Evolutionary conservation across 192 early-diverging fungal genomes (phyloP), one percentile per base, ranked within the genome.

Genomic region (Coemansia sp.): DNA sequence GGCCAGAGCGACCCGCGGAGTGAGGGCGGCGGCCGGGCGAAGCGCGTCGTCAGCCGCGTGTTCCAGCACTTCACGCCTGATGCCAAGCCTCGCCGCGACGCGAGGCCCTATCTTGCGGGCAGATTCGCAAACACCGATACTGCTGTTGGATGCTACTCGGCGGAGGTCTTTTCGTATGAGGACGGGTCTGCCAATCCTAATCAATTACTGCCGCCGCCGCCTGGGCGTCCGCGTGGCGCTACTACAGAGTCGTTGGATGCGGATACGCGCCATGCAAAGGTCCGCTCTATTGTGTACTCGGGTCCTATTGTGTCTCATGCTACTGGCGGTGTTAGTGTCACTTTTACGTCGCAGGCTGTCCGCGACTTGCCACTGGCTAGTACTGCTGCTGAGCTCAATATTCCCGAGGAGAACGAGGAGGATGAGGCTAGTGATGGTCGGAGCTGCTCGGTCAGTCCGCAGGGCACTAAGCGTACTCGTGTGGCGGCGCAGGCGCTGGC

Each of bases 291-390:
- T 4, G 77, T 84, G 8, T 84, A 84, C 46, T 78, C 76, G 29
- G 81, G 81, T 0, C 76, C 76, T 1, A 76, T 84, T 46, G 74
- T 84, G 2, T 59, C 73, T 7, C 76, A 79, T 42, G 47, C 73
- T 10, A 75, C 81, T 0, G 81, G 81, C 38, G 81, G 81, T 1
- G 73, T 76, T 63, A 84, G 81, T 44, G 81, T 84, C 13, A 84
- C 81, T 2, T 84, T 84, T 34, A 84, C 76, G 10, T 76, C 73
- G 0, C 63, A 84, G 67, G 74, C 78, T n/a, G 76, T 84, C 38
- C 73, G 75, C 24, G 77, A 84, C 10, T 31, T 78, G 67, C 73
- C 76, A 9, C 22, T 84, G 8, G 47, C 47, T 20, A 51, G 36
- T 38, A 38, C 47, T 22, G 68, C 65, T 29, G 63, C 71, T 8